Percentiles rank a stretch among this genome's conserved stretches.
Evolutionary conservation across 1,284 basidiomycete genomes (phyloP).

Genomic region (Fistulina hepatica): DNA sequence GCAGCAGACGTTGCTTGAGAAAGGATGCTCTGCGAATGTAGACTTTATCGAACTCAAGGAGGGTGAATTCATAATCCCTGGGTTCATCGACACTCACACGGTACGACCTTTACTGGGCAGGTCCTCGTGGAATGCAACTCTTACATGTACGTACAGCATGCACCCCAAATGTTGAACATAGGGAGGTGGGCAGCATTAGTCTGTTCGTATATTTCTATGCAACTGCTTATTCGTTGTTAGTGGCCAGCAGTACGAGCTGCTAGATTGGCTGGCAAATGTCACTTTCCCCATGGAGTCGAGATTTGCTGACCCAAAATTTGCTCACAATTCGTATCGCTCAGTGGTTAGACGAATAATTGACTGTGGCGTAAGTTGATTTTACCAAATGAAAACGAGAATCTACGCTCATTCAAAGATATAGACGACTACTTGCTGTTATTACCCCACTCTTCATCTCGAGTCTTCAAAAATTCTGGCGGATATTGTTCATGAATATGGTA

Average conservation of each 20-base stretch:
- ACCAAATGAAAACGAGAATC: background rate
- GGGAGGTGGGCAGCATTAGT: slow-evolving; percentile 43
- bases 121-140: slow-evolving; percentile 2
- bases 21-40: slow-evolving; percentile 20
- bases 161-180: slow-evolving; percentile 79
- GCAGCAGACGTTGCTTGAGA: slow-evolving; percentile 25
- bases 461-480: slow-evolving; percentile 77
- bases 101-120: slow-evolving; percentile 27
- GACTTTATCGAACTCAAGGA: slow-evolving; percentile 32
- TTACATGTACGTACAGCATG: slow-evolving; percentile 46
- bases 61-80: slow-evolving; percentile 69
- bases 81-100: slow-evolving; percentile 76
- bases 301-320: slow-evolving; percentile 68
- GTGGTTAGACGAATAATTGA: slow-evolving; percentile 72
- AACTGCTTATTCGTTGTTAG: slow-evolving; percentile 25
- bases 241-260: slow-evolving; percentile 73
- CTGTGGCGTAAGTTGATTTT: slow-evolving; percentile 53
- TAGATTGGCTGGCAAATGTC: slow-evolving; percentile 81
- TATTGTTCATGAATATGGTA: slow-evolving; percentile 56
- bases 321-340: slow-evolving; percentile 55
- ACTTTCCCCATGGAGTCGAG: slow-evolving; percentile 88
- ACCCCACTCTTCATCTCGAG: slow-evolving; percentile 75
- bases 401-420: slow-evolving; percentile 20
- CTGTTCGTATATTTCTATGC: background rate
- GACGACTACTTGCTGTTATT: slow-evolving; percentile 94